Percentiles rank a stretch among this genome's conserved stretches.
Evolutionary conservation across 2,329 filamentous ascomycete species (phyloP).

Genomic region (Sporothrix euskadiensis): DNA sequence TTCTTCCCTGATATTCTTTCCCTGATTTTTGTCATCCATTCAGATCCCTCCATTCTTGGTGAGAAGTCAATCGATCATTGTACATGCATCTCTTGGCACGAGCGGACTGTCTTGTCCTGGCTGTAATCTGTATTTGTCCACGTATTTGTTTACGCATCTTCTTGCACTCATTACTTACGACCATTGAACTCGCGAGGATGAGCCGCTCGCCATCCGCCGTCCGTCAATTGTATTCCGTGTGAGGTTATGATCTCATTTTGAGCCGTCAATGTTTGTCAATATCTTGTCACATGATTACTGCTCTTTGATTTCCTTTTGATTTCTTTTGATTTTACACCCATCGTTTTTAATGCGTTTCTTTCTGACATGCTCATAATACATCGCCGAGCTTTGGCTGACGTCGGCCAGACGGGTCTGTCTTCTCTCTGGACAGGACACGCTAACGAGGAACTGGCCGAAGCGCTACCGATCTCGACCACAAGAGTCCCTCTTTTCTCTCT

Average conservation of each 20-base stretch:
- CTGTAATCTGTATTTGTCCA: background rate
- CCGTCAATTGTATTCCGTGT: background rate
- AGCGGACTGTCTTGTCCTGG: background rate
- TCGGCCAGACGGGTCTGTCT: background rate
- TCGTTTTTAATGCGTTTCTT: background rate
- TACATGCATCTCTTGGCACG: background rate
- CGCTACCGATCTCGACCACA: background rate
- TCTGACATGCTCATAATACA: background rate
- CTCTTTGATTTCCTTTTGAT: background rate
- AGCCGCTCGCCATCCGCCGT: background rate
- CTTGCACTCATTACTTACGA: background rate
- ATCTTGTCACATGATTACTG: background rate
- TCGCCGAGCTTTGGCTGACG: background rate
- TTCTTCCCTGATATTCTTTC: background rate
- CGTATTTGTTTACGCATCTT: background rate
- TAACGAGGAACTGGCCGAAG: background rate
- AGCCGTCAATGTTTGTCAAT: too few relatives aligned
- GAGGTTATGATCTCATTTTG: background rate
- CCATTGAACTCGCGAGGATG: background rate
- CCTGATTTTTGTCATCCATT: background rate
- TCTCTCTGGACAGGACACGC: background rate
- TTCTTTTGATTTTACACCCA: background rate
- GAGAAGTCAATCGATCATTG: slow-evolving; percentile 8
- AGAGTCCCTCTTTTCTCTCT: background rate
- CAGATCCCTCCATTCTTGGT: background rate